Base-by-base conservation (phyloP, 2,329 filamentous ascomycete genomes). In the Microcyclosporella mali region DNA sequence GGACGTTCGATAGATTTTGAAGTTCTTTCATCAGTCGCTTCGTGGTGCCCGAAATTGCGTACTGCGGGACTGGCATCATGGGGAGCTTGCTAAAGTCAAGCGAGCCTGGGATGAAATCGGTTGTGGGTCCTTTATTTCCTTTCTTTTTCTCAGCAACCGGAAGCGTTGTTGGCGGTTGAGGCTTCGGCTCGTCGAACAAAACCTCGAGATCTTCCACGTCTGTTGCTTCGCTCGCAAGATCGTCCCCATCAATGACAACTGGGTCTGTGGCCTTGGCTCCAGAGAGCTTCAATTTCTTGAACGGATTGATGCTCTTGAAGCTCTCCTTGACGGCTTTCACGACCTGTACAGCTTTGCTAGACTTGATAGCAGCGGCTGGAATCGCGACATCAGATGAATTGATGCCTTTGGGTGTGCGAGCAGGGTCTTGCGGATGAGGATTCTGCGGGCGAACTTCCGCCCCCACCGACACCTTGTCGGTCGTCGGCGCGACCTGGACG, bases 51-150 rank as follows among this genome's bases (percentile, higher is more conserved):
- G 67, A 59, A 1, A 78, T 82, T 4, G 84, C 84, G 65, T 85
- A 86, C 1, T 68, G 63, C 0, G 86, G 85, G 6, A 75, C 66
- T 2, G 72, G 66, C n/a, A 94, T 73, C 42, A 81, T 72, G 0
- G 79, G 79, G 4, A 95, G 69, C 0, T 66, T 74, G 1, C 63
- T 66, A 35, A 78, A 70, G 47, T 87, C 74, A 6, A 94, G 69
- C 0, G 69, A 71, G 1, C 83, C 84, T 0, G 87, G 83, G 1
- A 74, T 61, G 54, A 92, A 94, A 53, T 80, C 72, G 0, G 76
- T 81, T 39, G 68, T 56, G 17, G 40, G 31, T 6, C 25, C 29
- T 21, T 36, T 15, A 11, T 18, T 43, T 16, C 33, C 36, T 7
- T 39, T 18, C 3, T 37, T 37, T 31, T 36, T 37, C 31, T n/a